Base-by-base conservation (phyloP, 139 green algal species). In the Auxenochlorella protothecoides region DNA sequence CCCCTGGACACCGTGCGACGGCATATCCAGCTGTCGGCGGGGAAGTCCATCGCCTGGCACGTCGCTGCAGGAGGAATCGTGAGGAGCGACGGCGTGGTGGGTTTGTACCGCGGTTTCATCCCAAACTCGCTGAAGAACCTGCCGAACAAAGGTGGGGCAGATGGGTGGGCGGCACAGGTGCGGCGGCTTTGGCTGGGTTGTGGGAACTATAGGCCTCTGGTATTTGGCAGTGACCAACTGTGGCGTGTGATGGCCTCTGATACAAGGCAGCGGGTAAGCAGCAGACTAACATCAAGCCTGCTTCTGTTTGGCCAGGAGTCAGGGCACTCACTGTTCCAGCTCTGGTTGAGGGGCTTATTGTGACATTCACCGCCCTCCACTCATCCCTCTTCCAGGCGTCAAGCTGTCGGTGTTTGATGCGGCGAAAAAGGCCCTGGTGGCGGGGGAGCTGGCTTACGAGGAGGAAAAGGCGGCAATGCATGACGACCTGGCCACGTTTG, bases 111-210 rank as follows among this genome's bases (percentile, higher is more conserved):
- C 53, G 89, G 89, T 14, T 92, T 95, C 57, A 11, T 92, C n/a
- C 86, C 89, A 60, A 92, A 91, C 74, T 81, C 83, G 6, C 67
- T 91, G 15, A 95, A 95, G 68, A 95, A 95, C 77, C 76, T 92
- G 64, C 89, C 89, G 27, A 95, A 93, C 82, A 95, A 95, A 78
- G 85, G 85, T 85, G 76, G n/a, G 69, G 7, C 9, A 44, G 27
- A 44, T 44, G 27, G 27, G 27, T 44, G 27, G 27, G 27, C 27
- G 27, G 27, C 27, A 44, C 27, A 44, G 27, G 27, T 0, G 27
- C 27, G 27, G 27, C 27, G 27, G 27, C 27, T 2, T 44, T 44
- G 27, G 27, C 27, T 44, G 27, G 27, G 27, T 44, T 44, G 27
- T 44, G 27, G 27, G 27, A 44, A 44, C 1, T 44, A 1, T 2